Evolutionary conservation across 192 early-diverging fungal genomes (phyloP).

Genomic region (Chytriomyces sp.): DNA sequence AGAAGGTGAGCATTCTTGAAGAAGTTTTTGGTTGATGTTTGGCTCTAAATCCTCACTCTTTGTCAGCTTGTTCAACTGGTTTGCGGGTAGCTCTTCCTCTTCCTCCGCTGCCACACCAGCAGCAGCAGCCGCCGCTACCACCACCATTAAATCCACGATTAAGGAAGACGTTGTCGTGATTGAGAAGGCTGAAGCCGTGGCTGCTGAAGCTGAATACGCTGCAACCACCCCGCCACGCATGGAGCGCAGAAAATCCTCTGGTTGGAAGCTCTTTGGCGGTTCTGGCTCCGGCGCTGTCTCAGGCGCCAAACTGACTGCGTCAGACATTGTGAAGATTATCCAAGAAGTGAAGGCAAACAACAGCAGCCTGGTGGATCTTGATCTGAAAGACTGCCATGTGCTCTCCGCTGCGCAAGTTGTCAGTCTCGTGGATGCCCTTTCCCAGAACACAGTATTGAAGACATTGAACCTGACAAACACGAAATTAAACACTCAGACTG

Average conservation of each 20-base stretch:
- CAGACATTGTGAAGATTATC: conserved; percentile 22
- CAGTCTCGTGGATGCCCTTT: conserved; percentile 31
- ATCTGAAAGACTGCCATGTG: conserved; percentile 38
- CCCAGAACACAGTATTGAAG: conserved; percentile 35
- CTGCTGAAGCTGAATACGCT: neutral
- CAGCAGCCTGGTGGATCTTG: conserved; percentile 4
- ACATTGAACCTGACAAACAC: conserved; percentile 38
- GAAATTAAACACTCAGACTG: conserved; percentile 43
- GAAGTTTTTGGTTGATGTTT: neutral
- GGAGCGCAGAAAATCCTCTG: conserved; percentile 35
- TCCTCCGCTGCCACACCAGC: neutral
- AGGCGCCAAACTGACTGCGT: neutral
- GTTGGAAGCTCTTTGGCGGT: conserved; percentile 18
- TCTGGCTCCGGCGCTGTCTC: neutral
- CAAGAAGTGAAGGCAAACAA: conserved; percentile 17
- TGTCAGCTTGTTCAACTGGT: conserved; percentile 29
- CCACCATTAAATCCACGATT: neutral
- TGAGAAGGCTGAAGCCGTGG: conserved; percentile 16
- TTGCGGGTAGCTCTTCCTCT: conserved; percentile 4
- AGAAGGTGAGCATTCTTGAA: conserved; percentile 17
- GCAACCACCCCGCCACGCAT: conserved; percentile 23
- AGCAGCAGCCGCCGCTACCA: neutral
- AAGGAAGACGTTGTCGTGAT: conserved; percentile 26
- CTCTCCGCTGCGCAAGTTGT: conserved; percentile 30
- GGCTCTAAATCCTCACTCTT: neutral